phyloP scores from a whole-genome alignment of 164 flowering plant species.

The Taxillus chinensis region DNA sequence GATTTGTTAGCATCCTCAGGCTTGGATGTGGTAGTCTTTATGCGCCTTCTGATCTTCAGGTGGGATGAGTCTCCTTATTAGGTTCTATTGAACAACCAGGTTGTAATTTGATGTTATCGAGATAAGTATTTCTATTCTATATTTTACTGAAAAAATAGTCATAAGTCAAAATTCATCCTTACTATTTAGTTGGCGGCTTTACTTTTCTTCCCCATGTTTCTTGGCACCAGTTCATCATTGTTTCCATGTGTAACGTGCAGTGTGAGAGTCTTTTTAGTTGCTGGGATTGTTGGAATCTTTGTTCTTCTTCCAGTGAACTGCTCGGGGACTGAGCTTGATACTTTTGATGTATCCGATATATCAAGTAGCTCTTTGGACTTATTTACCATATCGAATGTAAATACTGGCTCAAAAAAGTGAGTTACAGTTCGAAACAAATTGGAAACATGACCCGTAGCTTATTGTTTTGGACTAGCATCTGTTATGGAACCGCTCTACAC shows the following conservation, averaged over 20 bases:
- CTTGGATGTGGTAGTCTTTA: slow-evolving; percentile 80
- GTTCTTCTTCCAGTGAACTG: slow-evolving; percentile 81
- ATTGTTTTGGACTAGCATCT: not conserved
- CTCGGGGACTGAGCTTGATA: slow-evolving; percentile 43
- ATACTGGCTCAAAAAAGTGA: slow-evolving; percentile 66
- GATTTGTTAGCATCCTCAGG: slow-evolving; percentile 59
- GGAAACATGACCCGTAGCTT: not conserved
- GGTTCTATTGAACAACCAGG: not conserved
- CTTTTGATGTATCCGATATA: slow-evolving; percentile 46
- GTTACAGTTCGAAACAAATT: not conserved
- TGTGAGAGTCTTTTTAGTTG: slow-evolving; percentile 63
- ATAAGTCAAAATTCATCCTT: no score
- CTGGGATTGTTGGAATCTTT: slow-evolving; percentile 66
- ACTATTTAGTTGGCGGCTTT: no score
- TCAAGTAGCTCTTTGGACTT: slow-evolving; percentile 65
- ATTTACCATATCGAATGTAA: slow-evolving; percentile 78
- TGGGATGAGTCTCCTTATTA: slow-evolving; percentile 10
- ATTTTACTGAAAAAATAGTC: no score
- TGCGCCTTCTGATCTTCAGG: slow-evolving; percentile 82
- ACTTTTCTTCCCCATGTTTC: no score
- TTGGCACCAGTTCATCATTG: not conserved
- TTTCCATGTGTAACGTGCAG: slow-evolving; percentile 35
- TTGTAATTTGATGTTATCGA: no score
- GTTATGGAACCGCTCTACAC: not conserved
- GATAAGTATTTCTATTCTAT: no score